Conservation (phyloP, 495 filamentous ascomycete species). For the Tuber aestivum region DNA sequence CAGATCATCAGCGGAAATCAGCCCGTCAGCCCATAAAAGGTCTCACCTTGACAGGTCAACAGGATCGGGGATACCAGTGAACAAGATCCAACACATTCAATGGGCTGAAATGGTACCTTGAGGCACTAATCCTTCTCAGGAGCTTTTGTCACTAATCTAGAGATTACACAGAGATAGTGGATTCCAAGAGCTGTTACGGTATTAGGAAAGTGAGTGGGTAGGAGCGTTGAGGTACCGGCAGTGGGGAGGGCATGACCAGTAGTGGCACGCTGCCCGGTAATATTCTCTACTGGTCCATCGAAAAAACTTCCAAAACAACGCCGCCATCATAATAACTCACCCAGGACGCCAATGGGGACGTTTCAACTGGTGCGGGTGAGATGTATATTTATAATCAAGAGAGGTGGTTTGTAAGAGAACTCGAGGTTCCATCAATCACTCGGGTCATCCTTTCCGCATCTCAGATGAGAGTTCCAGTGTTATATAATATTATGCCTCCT, state of each 20-base stretch:
- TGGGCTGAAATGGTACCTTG: too few relatives aligned
- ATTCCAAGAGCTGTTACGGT: too few relatives aligned
- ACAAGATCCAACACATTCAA: too few relatives aligned
- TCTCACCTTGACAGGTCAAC: too few relatives aligned
- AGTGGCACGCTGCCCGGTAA: not conserved
- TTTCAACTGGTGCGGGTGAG: not conserved
- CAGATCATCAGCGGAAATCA: not conserved
- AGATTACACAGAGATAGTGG: too few relatives aligned
- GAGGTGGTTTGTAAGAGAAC: not conserved
- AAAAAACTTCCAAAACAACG: not conserved
- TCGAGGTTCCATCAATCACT: not conserved
- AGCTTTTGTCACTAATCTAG: too few relatives aligned
- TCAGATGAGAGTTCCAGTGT: not conserved
- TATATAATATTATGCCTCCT: not conserved
- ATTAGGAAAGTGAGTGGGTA: not conserved
- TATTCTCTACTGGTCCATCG: not conserved
- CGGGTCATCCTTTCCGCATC: not conserved
- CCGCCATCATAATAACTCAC: not conserved
- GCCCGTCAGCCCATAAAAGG: not conserved
- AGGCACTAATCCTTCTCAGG: too few relatives aligned
- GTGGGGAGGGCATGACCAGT: not conserved
- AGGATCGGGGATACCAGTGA: too few relatives aligned
- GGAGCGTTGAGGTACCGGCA: not conserved
- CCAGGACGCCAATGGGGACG: too few relatives aligned
- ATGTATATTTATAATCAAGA: not conserved